Percentiles rank a stretch among this genome's conserved stretches.
Conservation (phyloP, 1,284 basidiomycete species). For the Trichosporon inkin region DNA sequence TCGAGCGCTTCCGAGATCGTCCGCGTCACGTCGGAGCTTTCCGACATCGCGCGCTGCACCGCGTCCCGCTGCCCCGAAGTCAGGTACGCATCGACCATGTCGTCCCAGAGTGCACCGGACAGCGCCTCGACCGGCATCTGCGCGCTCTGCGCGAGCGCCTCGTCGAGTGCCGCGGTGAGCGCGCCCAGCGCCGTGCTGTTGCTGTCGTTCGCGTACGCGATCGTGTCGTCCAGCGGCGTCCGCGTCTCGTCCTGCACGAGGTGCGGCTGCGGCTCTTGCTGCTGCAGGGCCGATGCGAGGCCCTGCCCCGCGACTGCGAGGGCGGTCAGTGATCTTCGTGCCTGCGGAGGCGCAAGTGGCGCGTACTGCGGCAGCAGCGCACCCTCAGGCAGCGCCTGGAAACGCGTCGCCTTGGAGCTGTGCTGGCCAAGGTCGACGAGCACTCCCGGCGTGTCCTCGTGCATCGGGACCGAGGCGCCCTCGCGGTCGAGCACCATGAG, state of each 20-base stretch:
- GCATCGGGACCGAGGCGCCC: slow-evolving; percentile 62
- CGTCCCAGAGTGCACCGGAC: slow-evolving; percentile 27
- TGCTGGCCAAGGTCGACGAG: slow-evolving; percentile 46
- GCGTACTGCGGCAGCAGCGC: slow-evolving; percentile 29
- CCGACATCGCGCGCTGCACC: slow-evolving; percentile 27
- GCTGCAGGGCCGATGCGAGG: slow-evolving; percentile 20
- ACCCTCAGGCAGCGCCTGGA: slow-evolving; percentile 31
- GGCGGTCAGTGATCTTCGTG: slow-evolving; percentile 28
- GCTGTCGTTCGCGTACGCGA: slow-evolving; percentile 21
- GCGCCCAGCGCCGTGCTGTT: slow-evolving; percentile 38
- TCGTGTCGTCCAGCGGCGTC: neutral
- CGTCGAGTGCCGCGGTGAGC: slow-evolving; percentile 23
- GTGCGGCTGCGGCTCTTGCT: slow-evolving; percentile 23
- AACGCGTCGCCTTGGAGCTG: slow-evolving; percentile 20
- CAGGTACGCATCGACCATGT: slow-evolving; percentile 32
- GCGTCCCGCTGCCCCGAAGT: slow-evolving; percentile 21
- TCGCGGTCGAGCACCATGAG: slow-evolving; percentile 71
- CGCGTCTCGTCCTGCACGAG: slow-evolving; percentile 7
- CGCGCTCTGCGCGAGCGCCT: slow-evolving; percentile 18
- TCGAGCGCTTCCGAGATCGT: slow-evolving; percentile 31
- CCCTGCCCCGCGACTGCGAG: slow-evolving; percentile 32
- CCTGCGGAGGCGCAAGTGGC: slow-evolving; percentile 27
- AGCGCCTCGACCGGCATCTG: slow-evolving; percentile 29
- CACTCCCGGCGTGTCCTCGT: slow-evolving; percentile 63
- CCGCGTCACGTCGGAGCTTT: slow-evolving; percentile 14